Conservation (phyloP, 2,329 filamentous ascomycete species). For the Colletotrichum lindemuthianum region DNA sequence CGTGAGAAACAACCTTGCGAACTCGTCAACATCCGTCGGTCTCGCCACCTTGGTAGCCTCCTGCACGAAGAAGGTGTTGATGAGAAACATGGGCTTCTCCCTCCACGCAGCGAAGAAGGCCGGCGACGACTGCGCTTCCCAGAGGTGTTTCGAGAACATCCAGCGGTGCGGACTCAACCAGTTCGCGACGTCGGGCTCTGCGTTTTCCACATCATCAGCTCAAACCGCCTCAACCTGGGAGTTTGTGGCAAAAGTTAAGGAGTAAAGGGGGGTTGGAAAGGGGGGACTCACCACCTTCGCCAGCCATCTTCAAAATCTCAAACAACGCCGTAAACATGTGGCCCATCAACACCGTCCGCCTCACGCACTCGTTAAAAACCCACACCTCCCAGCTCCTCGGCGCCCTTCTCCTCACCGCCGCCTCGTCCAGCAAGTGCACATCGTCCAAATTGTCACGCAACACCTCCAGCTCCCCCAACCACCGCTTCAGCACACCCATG, state of each 20-base stretch:
- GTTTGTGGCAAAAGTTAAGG: too few species aligned
- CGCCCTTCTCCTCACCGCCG: constrained; percentile 43
- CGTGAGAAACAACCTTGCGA: constrained; percentile 50
- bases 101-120: constrained; percentile 57
- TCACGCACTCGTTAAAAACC: constrained; percentile 54
- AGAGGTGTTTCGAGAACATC: constrained; percentile 55
- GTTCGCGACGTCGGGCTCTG: constrained; percentile 23
- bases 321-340: constrained; percentile 47
- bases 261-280: too few species aligned
- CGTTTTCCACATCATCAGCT: neutral
- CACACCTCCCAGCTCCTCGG: constrained; percentile 58
- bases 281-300: constrained; percentile 34
- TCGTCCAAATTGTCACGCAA: constrained; percentile 48
- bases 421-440: constrained; percentile 38
- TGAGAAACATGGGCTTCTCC: constrained; percentile 50
- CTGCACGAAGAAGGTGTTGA: constrained; percentile 47
- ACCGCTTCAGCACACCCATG: constrained; percentile 46
- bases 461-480: constrained; percentile 48
- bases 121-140: constrained; percentile 52
- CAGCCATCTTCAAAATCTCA: constrained; percentile 45
- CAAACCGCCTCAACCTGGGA: constrained; percentile 5
- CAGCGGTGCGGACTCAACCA: constrained; percentile 41
- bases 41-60: constrained; percentile 50
- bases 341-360: constrained; percentile 50
- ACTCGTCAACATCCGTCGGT: constrained; percentile 52